These are phyloP conservation scores for Oidiodendron maius DNA, from an alignment of 495 filamentous ascomycete genomes.

Conservation along the genomic window DNA sequence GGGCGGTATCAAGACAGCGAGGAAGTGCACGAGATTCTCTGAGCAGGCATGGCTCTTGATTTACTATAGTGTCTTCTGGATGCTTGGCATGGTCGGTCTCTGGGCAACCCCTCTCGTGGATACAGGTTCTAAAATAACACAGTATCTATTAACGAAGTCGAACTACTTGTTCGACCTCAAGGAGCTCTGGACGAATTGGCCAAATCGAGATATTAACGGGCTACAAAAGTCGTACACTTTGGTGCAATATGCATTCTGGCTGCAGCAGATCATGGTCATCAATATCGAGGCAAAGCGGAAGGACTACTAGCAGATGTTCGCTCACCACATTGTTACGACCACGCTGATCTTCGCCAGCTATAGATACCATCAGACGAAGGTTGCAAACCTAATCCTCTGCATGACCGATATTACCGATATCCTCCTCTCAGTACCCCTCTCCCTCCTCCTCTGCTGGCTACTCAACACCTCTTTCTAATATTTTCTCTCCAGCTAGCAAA, in stretches of 20 bases:
- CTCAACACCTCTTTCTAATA: background rate
- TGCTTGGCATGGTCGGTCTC: slow-evolving; percentile 71
- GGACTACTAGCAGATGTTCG: slow-evolving; percentile 93
- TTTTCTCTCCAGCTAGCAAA: slow-evolving; percentile 68
- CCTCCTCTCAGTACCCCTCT: slow-evolving; percentile 77
- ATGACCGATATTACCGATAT: slow-evolving; percentile 94
- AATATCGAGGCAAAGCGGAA: slow-evolving; percentile 91
- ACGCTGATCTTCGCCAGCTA: slow-evolving; percentile 74
- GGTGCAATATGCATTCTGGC: slow-evolving; percentile 84
- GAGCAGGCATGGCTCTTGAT: slow-evolving; percentile 89
- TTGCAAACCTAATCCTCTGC: slow-evolving; percentile 83
- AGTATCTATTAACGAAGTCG: slow-evolving; percentile 80
- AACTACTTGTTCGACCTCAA: slow-evolving; percentile 70
- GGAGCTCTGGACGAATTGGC: slow-evolving; percentile 81
- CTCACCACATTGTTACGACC: slow-evolving; percentile 88
- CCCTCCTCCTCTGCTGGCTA: background rate
- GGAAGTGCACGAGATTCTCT: slow-evolving; percentile 72
- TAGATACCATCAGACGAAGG: slow-evolving; percentile 73
- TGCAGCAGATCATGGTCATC: slow-evolving; percentile 91
- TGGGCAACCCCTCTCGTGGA: background rate
- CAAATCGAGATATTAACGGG: slow-evolving; percentile 62
- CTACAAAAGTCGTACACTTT: slow-evolving; percentile 88
- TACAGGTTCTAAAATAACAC: slow-evolving; percentile 13
- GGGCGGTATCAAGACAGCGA: slow-evolving; percentile 63
- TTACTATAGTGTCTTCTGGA: slow-evolving; percentile 76